Evolutionary conservation across 768 basidiomycete species (phyloP).

Genomic region (Punctularia strigosozonata): DNA sequence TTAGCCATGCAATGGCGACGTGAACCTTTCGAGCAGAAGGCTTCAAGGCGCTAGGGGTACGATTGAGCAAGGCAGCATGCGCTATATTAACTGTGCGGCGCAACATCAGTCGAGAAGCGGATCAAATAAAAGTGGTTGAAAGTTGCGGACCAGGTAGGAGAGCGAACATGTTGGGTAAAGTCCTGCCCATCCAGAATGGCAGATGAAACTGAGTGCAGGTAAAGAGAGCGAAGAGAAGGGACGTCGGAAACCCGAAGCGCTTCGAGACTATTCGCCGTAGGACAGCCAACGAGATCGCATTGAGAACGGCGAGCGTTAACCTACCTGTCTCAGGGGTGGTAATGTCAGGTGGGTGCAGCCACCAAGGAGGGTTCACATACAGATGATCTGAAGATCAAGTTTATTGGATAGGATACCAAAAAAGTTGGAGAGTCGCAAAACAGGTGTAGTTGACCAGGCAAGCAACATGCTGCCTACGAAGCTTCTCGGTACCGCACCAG

Average conservation of each 20-base stretch:
- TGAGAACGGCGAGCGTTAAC: conserved; percentile 53
- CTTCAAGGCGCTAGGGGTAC: conserved; percentile 25
- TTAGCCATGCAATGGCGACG: conserved; percentile 46
- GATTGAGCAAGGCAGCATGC: conserved; percentile 33
- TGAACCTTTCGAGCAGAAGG: conserved; percentile 23
- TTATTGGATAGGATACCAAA: conserved; percentile 40
- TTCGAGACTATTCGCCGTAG: conserved; percentile 49
- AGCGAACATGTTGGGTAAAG: conserved; percentile 92
- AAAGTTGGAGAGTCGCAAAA: conserved; percentile 28
- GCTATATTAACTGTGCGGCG: conserved; percentile 58
- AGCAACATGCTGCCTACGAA: conserved; percentile 72
- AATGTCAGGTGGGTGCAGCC: not conserved
- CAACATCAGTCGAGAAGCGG: not conserved
- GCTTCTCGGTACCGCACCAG: conserved; percentile 82
- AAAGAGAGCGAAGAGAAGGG: conserved; percentile 53
- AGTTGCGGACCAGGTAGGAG: conserved; percentile 54
- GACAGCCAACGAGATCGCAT: conserved; percentile 49
- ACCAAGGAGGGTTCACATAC: conserved; percentile 28
- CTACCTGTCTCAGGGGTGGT: conserved; percentile 52
- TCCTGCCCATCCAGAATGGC: conserved; percentile 88
- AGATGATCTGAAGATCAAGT: conserved; percentile 55
- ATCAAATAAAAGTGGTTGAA: not conserved
- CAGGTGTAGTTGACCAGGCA: conserved; percentile 41
- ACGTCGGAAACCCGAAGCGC: conserved; percentile 51
- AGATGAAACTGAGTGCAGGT: conserved; percentile 82